Evolutionary conservation across 78 protist genomes (phyloP).

Genomic region (Corallochytrium limacisporum): DNA sequence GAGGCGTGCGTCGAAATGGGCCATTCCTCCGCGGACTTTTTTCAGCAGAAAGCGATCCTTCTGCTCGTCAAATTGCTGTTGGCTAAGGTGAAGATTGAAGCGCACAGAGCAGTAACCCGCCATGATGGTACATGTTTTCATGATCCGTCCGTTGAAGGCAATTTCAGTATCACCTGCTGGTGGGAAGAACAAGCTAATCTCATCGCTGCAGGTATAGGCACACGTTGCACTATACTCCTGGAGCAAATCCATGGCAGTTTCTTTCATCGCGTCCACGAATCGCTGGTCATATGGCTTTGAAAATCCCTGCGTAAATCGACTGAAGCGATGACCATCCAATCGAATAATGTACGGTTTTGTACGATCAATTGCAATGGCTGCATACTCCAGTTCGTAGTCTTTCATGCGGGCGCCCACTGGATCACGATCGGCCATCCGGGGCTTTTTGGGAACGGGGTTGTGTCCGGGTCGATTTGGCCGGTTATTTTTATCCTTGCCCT

Average conservation of each 20-base stretch:
- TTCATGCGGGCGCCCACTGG: too few species aligned
- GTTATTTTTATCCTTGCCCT: too few species aligned
- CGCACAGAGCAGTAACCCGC: too few species aligned
- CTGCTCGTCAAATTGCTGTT: background rate
- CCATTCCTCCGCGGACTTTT: background rate
- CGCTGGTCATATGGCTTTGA: background rate
- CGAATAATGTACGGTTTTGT: too few species aligned
- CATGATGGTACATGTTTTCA: background rate
- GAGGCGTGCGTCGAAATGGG: background rate
- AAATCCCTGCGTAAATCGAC: background rate
- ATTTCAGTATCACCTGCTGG: background rate
- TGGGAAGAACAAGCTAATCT: background rate
- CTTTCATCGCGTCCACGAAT: background rate
- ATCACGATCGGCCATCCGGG: too few species aligned
- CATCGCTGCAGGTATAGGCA: slow-evolving; percentile 4
- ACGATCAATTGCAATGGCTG: too few species aligned
- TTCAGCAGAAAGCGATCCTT: background rate
- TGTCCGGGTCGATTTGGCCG: too few species aligned
- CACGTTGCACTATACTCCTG: background rate
- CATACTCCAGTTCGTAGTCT: too few species aligned
- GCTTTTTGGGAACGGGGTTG: too few species aligned
- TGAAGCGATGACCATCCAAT: background rate
- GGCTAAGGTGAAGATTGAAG: background rate
- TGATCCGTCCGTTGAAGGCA: too few species aligned
- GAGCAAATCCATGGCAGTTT: background rate